Base-by-base conservation (phyloP, 164 flowering plant species). In the Liriodendron chinense region DNA sequence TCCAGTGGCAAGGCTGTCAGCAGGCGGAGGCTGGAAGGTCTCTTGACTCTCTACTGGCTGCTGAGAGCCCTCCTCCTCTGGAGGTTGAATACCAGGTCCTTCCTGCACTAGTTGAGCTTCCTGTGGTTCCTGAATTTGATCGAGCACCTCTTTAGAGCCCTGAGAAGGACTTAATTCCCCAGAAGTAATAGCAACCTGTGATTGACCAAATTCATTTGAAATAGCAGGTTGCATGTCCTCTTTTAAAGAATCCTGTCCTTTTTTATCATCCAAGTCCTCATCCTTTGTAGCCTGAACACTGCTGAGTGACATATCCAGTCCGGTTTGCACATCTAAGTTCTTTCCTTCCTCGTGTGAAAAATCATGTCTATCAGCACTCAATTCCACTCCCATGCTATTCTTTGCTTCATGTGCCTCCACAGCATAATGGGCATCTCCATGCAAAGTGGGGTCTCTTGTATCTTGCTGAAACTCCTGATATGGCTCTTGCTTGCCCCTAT, bases 401-500 rank as follows among this genome's bases (percentile, higher is more conserved):
- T 74, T 72, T 10, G 28, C 73, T 59, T 68, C 81, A 47, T 69
- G 23, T 9, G 26, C 72, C 43, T 78, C 72, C 47, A 8, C 16
- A 43, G n/a, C 26, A 65, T 26, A 23, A 57, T 12, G 65, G 26
- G 73, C 63, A 73, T 65, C 83, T 70, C 78, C 82, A 78, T 22
- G 72, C 4, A 57, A 1, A 78, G 68, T 75, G 75, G 80, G 69
- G 69, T 71, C 70, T 67, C 73, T 87, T 20, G 73, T 47, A 76
- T 74, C 75, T 24, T 53, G 77, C 59, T 77, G 76, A 73, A 7
- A 77, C 75, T 88, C 92, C 9, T 67, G 56, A 76, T 74, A 8
- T 47, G 78, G 84, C 13, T 84, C 84, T 49, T 65, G 61, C 78
- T 77, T 88, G 75, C 81, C 79, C 74, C 81, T 84, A 69, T 80